Base-by-base conservation (phyloP, 73 alveolate species). In the Paraurostyla sp. region DNA sequence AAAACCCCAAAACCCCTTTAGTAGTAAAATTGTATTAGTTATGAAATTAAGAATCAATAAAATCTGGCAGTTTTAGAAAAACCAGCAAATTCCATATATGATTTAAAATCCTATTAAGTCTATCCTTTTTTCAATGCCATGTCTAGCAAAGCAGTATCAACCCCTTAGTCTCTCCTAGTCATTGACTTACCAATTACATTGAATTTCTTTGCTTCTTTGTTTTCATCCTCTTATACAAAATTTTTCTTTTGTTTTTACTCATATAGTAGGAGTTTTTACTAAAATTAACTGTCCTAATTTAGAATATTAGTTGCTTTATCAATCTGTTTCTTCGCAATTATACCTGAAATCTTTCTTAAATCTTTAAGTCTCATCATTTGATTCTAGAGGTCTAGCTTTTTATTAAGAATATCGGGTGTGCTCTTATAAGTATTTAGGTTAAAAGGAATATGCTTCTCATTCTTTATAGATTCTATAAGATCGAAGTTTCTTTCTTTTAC, bases 71-170 rank as follows among this genome's bases (percentile, higher is more conserved):
- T 38, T 38, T 65, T 11, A 18, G 82, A 65, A 38, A 22, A 65
- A 1, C 82, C 82, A 7, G 59, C 6, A 30, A 38, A 65, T 30
- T 65, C 7, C 40, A 65, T 15, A 38, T 65, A 65, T 11, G 35
- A 65, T 36, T 65, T 38, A 40, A 22, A 65, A 40, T 65, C 82
- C 46, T 65, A 38, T 9, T 65, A 4, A 38, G 3, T 3, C 18
- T 65, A 16, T 27, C 60, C 82, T 38, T 65, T 38, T 35, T 40
- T 65, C 29, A 65, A 35, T 22, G 82, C 46, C 58, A 65, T 38
- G 13, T 65, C 82, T 33, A 65, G 6, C 1, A 65, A 58, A 15
- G 82, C 82, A 36, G 41, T 15, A 65, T 65, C 41, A n/a, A 7
- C 7, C 20, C 82, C 36, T 38, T 65, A 16, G 25, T 65, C 58